Conservation (phyloP, 2,329 filamentous ascomycete genomes). For the Aspergillus fijiensis region DNA sequence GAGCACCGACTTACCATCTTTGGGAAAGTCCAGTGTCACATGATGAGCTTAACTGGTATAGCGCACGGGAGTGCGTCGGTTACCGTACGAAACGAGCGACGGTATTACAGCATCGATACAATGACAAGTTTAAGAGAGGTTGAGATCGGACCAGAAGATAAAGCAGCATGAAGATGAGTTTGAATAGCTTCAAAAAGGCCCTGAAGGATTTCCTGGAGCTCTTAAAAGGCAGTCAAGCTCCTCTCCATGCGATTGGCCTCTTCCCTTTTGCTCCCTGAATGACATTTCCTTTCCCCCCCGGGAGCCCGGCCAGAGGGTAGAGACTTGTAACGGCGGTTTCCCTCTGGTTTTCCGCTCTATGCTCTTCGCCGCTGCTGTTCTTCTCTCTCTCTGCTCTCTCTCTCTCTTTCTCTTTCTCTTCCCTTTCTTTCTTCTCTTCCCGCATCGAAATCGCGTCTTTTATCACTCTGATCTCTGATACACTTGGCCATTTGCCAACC, state of each 20-base stretch:
- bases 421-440: conserved; percentile 4
- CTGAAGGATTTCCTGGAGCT: conserved; percentile 4
- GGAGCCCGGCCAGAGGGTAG: conserved; percentile 16
- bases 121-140: conserved; percentile 19
- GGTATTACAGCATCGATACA: conserved; percentile 18
- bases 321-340: conserved; percentile 24
- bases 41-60: conserved; percentile 8
- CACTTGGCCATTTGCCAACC: background rate
- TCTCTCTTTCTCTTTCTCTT: conserved; percentile 11
- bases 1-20: background rate
- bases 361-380: conserved; percentile 4
- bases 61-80: conserved; percentile 6
- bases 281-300: conserved; percentile 3
- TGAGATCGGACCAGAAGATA: conserved; percentile 11
- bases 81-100: conserved; percentile 9
- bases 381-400: conserved; percentile 7
- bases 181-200: conserved; percentile 21
- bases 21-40: conserved; percentile 10
- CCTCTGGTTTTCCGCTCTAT: conserved; percentile 13
- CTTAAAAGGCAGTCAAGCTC: background rate
- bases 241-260: conserved; percentile 9
- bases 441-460: conserved; percentile 1
- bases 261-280: conserved; percentile 4
- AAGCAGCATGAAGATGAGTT: conserved; percentile 12
- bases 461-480: background rate